Evolutionary conservation across 495 filamentous ascomycete genomes (phyloP), one percentile per base, ranked within the genome.

Genomic region (Staphylotrichum tortipilum): DNA sequence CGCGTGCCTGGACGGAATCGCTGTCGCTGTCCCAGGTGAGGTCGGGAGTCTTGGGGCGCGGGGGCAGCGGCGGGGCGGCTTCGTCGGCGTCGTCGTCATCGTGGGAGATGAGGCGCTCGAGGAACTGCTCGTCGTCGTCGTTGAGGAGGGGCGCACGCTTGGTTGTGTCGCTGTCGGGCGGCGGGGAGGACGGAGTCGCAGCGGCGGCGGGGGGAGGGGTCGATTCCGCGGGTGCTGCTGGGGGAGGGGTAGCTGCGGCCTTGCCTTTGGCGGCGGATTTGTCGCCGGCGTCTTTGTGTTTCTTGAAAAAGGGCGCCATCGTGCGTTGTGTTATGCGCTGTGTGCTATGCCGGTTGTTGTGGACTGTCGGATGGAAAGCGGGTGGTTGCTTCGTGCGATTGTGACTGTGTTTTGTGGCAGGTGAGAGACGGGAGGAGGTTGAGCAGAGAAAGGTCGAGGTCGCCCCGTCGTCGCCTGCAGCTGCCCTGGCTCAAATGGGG

Each of bases 41-140:
- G 2, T 71, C 64, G 28, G 71, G 71, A 1, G 70, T 73, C 52
- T 65, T 69, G 35, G 71, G 51, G 29, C 69, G 69, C 38, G 68
- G 68, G 0, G 70, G 69, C 3, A 73, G 55, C 0, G 70, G 60
- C 0, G 69, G 69, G 12, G 64, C 62, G 7, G 63, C 56, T 14
- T 61, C 62, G 1, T 66, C 62, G 18, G 68, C 52, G 33, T 44
- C 43, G 30, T 53, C 19, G 30, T 50, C 38, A 17, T 33, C 44
- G 29, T 31, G 44, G 15, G 69, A 64, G 2, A 69, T 68, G 17
- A 75, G 59, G 7, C 56, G 64, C 56, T 71, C 66, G 35, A 75
- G 62, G 49, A 74, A 75, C 29, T 52, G 49, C 51, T 72, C 63
- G 54, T 75, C 72, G 9, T 70, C 67, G 11, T 60, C 56, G 47